Base-by-base conservation (phyloP, 305 asterid genomes). In the Petunia hybrid region DNA sequence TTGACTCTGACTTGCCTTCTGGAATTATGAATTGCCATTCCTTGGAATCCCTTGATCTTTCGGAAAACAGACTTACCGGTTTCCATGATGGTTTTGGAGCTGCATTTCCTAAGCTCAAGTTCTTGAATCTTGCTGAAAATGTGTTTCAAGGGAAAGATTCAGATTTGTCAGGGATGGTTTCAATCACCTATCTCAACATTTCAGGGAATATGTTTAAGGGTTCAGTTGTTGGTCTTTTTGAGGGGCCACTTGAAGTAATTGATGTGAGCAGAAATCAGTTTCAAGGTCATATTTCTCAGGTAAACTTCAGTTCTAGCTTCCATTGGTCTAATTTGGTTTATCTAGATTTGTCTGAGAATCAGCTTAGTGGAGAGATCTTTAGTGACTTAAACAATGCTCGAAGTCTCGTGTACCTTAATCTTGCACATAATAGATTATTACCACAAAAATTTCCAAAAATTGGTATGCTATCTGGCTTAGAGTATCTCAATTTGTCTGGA, bases 181-280 rank as follows among this genome's bases (percentile, higher is more conserved):
- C 84, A 7, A 75, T 93, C 4, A 86, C 73, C 9, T 76, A 89
- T 85, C 91, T 95, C 8, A 95, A 95, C 62, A 74, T 95, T 84
- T 95, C 99, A 2, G 94, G 92, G 42, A 95, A 95, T 78, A 16
- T 74, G 81, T 95, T 91, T 43, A 81, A 85, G 86, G 98, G 99
- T 68, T 86, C 97, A 78, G 96, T 90, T 80, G 83, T 88, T 68
- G 90, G 86, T 36, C 71, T 92, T 43, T 90, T 94, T 85, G 87
- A 64, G 74, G 93, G 94, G 65, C 87, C 91, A 12, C 80, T 94
- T 84, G 89, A 91, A 84, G 97, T 92, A 87, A 41, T 94, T 86
- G 99, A 95, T 89, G 82, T 95, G 91, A 94, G 99, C 89, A 90
- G 89, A 82, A 95, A 95, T 84, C 99, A 90, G 78, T 95, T 94